Evolutionary conservation across 805 yeast genomes (phyloP), one percentile per base, ranked within the genome.

Genomic region (baker's yeast (Saccharomyces cerevisiae)): DNA sequence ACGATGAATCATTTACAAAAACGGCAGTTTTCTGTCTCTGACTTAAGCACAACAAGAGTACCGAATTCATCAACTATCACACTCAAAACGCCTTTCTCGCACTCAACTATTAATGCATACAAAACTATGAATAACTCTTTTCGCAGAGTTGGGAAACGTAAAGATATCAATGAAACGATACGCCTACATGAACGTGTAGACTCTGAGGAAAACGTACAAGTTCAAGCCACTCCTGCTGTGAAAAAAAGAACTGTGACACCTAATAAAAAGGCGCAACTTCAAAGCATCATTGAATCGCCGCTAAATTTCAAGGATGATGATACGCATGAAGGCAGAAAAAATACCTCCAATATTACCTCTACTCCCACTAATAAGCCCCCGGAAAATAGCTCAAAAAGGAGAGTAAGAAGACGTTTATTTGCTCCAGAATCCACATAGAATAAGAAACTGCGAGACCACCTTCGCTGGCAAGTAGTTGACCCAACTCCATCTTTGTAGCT

Each of bases 321-420:
- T 6, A 47, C 53, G 11, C 54, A 14, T 2, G 43, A 26, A 36
- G 24, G 6, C 8, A 9, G 6, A 9, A 36, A 21, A 21, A 2
- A 36, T 9, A 36, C 17, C 24, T n/a, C 43, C 13, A 22, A 9
- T 17, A 6, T 17, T 6, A 22, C 11, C 43, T 10, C 43, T n/a
- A 8, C 13, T 36, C 9, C 22, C 10, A 36, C 24, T 17, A 49
- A 28, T 3, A 22, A 50, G 2, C n/a, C 17, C 2, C 13, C 50
- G 6, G 47, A 46, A 46, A 8, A 8, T 24, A 17, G 10, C 27
- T 26, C 56, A 6, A 60, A 51, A 32, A 66, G 61, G 46, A 59
- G 55, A 27, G 74, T 70, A 3, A 65, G 69, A 53, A 65, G 77
- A 59, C 61, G 72, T 22, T 55, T 73, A 21, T 73, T 73, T 59